phyloP scores from a whole-genome alignment of 1,284 basidiomycete genomes.

The Inonotus obliquus region DNA sequence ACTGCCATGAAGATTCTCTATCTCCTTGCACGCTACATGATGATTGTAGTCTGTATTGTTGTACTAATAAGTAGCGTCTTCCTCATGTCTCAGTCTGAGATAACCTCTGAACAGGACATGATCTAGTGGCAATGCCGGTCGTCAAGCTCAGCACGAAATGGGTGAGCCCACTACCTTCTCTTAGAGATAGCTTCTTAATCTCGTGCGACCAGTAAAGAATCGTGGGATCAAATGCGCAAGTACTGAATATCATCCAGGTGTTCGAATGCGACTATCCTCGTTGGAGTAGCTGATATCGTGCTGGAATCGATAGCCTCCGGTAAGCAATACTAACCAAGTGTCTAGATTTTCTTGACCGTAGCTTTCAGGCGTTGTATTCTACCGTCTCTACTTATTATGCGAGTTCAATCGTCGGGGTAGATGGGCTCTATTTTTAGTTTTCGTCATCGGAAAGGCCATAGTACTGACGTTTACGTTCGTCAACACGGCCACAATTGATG shows the following conservation, averaged over 20 bases:
- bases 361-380: constrained; percentile 12
- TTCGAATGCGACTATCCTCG: not conserved
- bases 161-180: constrained; percentile 1
- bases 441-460: constrained; percentile 3
- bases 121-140: not conserved
- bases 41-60: constrained; percentile 6
- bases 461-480: constrained; percentile 7
- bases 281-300: not conserved
- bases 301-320: constrained; percentile 8
- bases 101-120: not conserved
- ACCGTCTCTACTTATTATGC: constrained; percentile 12
- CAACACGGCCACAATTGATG: constrained; percentile 1
- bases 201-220: not conserved
- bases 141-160: not conserved
- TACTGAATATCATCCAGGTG: not conserved
- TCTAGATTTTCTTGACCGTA: not conserved
- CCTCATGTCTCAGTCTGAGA: not conserved
- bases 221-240: not conserved
- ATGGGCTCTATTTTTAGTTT: not conserved
- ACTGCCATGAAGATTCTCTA: not conserved
- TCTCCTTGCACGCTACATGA: constrained; percentile 7
- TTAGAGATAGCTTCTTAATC: not conserved
- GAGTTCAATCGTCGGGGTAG: not conserved
- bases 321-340: not conserved
- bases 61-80: not conserved